Percentiles rank a stretch among this genome's conserved stretches.
Evolutionary conservation across 202 grass and related monocot genomes (phyloP).

Genomic region (Setaria viridis): DNA sequence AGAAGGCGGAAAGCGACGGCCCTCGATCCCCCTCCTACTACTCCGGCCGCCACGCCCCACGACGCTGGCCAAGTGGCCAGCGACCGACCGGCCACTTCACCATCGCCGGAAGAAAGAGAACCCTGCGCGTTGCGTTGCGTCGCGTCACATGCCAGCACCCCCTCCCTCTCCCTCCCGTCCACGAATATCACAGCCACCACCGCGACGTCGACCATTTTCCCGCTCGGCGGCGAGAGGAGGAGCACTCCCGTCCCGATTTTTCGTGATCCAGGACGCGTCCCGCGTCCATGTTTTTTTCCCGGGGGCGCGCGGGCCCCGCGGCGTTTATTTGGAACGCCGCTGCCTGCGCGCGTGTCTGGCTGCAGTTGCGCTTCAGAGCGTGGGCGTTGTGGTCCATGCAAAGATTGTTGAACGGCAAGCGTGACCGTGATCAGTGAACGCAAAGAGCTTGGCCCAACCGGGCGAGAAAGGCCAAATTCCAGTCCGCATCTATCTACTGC

Average conservation of each 20-base stretch:
- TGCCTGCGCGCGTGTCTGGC: neutral
- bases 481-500: neutral
- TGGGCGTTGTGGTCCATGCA: neutral
- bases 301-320: neutral
- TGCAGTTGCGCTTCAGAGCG: neutral
- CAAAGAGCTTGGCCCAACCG: neutral
- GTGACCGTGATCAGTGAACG: neutral
- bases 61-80: neutral
- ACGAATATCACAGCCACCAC: too few relatives aligned
- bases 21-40: neutral
- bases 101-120: neutral
- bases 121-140: too few relatives aligned
- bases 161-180: too few relatives aligned
- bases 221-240: neutral
- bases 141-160: too few relatives aligned
- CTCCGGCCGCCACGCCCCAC: neutral
- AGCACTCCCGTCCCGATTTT: neutral
- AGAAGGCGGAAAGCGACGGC: neutral
- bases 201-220: neutral
- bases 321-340: neutral
- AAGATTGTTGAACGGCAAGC: neutral
- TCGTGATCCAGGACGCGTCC: neutral
- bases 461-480: neutral
- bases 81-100: neutral
- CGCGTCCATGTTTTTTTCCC: neutral